Evolutionary conservation across 1,284 basidiomycete genomes (phyloP), one percentile per base, ranked within the genome.

Genomic region (Ustilago trichophora): DNA sequence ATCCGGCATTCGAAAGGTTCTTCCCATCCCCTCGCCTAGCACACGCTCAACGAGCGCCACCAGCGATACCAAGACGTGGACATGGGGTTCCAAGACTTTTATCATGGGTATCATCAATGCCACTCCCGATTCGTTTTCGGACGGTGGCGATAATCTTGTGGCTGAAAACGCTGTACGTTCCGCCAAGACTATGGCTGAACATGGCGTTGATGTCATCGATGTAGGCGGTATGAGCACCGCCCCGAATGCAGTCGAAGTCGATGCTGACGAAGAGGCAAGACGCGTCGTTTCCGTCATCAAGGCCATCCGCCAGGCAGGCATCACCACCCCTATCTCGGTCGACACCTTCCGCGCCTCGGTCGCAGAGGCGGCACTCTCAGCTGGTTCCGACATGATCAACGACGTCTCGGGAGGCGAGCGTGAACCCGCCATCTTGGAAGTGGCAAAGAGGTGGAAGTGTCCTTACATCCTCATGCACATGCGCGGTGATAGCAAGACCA

Each of bases 111-210:
- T 93, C 5, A 86, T 98, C 69, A 98, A 98, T 79, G 87, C 88
- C 3, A 98, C 96, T 0, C 96, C 96, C 1, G 94, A 99, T 83
- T 97, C 93, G 0, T 98, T 98, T 83, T 98, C 94, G 0, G 93
- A 98, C 70, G 93, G 93, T 6, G 86, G 89, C 1, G 81, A 83
- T 34, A 84, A 91, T 84, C 83, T 0, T 59, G 55, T 69, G 1
- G 52, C 72, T 13, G 74, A 73, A 2, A 67, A 84, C 4, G 64
- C 71, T 6, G 49, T 75, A 5, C 55, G 71, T 8, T 53, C 71
- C 13, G 66, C 59, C 6, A 32, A 27, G 15, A 22, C 24, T 0
- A 80, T 81, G 78, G 68, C 71, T 3, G 48, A 41, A 11, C 58
- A 62, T 8, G 79, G 79, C 0, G 89, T 90, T 0, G 86, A 88